These are phyloP conservation scores for Hypoxylon fuscum DNA, from an alignment of 495 filamentous ascomycete species.

Conservation along the genomic window DNA sequence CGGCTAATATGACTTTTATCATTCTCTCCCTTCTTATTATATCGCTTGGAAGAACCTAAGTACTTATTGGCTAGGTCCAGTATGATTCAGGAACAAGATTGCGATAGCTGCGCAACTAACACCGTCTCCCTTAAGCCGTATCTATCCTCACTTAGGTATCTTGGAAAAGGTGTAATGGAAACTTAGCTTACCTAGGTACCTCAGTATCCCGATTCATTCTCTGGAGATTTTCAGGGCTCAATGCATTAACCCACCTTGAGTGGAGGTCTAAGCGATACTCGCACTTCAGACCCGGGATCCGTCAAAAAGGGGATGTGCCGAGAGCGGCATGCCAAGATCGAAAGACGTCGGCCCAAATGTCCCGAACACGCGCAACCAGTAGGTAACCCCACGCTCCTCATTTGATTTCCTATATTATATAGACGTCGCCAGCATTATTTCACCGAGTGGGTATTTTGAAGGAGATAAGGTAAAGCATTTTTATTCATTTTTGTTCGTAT, in stretches of 20 bases:
- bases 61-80: background rate
- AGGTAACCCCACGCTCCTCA: constrained; percentile 24
- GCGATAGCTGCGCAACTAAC: constrained; percentile 4
- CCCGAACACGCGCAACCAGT: constrained; percentile 23
- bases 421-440: background rate
- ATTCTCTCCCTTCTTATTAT: background rate
- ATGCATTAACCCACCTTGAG: no score
- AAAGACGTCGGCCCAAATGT: constrained; percentile 27
- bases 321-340: constrained; percentile 31
- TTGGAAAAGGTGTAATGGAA: constrained; percentile 1
- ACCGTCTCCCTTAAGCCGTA: background rate
- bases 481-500: no score
- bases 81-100: background rate
- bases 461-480: background rate
- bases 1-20: no score
- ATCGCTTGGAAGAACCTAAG: no score
- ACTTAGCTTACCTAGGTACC: background rate
- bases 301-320: no score
- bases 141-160: background rate
- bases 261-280: no score
- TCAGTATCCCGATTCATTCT: no score
- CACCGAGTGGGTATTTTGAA: background rate
- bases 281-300: no score
- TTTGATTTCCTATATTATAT: constrained; percentile 16
- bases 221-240: no score